A percentile compares a stretch with the other conserved stretches of the same genome.
These are phyloP conservation scores for Dalbergia cultrata DNA, from an alignment of 306 rosid genomes.

Conservation along the genomic window DNA sequence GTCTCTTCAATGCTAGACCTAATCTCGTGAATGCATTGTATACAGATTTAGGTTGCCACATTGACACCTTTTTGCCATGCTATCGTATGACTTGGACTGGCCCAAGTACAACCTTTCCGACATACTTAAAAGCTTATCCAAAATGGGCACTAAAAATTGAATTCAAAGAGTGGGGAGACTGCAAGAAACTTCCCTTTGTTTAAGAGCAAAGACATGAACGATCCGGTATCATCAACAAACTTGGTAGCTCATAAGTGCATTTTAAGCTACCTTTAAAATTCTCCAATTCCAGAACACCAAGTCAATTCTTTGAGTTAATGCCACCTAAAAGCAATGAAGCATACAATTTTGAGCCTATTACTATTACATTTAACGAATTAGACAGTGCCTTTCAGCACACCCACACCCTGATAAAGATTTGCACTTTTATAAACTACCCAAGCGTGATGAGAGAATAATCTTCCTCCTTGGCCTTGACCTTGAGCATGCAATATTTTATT, in stretches of 20 bases:
- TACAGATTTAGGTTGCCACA: conserved; percentile 32
- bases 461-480: too few relatives aligned
- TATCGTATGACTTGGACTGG: conserved; percentile 17
- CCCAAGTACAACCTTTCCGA: conserved; percentile 22
- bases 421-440: too few relatives aligned
- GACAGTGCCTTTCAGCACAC: too few relatives aligned
- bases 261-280: not conserved
- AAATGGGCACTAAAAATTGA: conserved; percentile 41
- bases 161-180: conserved; percentile 26
- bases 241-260: not conserved
- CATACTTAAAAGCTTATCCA: conserved; percentile 16
- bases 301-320: not conserved
- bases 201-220: not conserved
- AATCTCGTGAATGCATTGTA: conserved; percentile 50
- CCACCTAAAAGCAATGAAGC: not conserved
- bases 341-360: not conserved
- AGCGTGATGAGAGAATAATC: too few relatives aligned
- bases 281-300: not conserved
- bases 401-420: too few relatives aligned
- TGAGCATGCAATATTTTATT: not conserved
- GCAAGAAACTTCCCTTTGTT: conserved; percentile 5
- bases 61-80: conserved; percentile 33
- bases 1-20: conserved; percentile 53
- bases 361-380: too few relatives aligned
- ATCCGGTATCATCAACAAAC: not conserved